phyloP scores from a whole-genome alignment of 2,329 filamentous ascomycete species.

The Cordyceps militaris region DNA sequence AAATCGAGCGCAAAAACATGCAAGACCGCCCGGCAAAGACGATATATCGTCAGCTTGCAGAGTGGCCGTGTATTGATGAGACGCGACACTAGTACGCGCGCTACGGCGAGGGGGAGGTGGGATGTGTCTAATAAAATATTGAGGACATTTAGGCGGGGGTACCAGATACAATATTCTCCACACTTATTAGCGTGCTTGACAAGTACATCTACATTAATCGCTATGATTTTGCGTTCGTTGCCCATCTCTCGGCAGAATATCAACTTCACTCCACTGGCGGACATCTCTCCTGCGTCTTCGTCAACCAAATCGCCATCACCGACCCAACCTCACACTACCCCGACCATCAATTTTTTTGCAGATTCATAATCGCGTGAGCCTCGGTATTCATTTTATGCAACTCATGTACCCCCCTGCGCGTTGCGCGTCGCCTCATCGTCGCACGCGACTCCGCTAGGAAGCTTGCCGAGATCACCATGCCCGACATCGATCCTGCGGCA shows the following conservation, averaged over 20 bases:
- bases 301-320: slow-evolving; percentile 32
- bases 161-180: background rate
- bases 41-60: slow-evolving; percentile 1
- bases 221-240: background rate
- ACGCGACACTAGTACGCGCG: slow-evolving; percentile 22
- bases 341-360: slow-evolving; percentile 37
- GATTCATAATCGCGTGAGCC: slow-evolving; percentile 36
- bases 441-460: slow-evolving; percentile 38
- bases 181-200: background rate
- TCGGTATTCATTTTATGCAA: slow-evolving; percentile 32
- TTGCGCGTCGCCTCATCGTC: slow-evolving; percentile 38
- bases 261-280: slow-evolving; percentile 27
- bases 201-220: background rate
- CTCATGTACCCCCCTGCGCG: slow-evolving; percentile 36
- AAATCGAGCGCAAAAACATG: background rate
- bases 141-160: background rate
- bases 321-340: slow-evolving; percentile 32
- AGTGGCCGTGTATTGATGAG: slow-evolving; percentile 17
- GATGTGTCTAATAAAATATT: slow-evolving; percentile 8
- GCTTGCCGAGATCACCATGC: slow-evolving; percentile 40
- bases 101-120: slow-evolving; percentile 14
- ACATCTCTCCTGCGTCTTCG: slow-evolving; percentile 20
- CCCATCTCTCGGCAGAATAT: slow-evolving; percentile 29
- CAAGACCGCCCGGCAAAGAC: background rate
- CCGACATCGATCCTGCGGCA: slow-evolving; percentile 64